A percentile compares a stretch with the other conserved stretches of the same genome.
phyloP scores from a whole-genome alignment of 352 stramenopile genomes.

The Ochromonadaceae sp. region DNA sequence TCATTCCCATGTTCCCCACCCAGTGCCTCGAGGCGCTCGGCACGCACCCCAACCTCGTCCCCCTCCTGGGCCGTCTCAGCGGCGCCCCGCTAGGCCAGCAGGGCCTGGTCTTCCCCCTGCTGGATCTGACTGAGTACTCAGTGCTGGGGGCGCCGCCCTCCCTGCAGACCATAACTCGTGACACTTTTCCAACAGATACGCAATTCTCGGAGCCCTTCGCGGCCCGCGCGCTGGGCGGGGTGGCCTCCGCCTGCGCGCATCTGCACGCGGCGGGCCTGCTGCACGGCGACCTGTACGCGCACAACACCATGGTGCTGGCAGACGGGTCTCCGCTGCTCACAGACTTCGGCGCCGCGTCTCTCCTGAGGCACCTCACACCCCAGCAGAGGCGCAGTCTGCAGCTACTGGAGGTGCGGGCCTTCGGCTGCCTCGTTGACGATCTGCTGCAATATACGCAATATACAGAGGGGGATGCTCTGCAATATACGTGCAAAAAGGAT shows the following conservation, averaged over 20 bases:
- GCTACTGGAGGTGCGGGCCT: not conserved
- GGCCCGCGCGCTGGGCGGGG: not conserved
- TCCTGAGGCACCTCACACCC: not conserved
- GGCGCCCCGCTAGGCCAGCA: not conserved
- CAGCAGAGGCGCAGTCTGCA: not conserved
- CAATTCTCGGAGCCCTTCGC: not conserved
- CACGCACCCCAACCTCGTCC: not conserved
- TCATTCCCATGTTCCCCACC: not conserved
- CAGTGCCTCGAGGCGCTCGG: not conserved
- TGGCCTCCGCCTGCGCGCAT: not conserved
- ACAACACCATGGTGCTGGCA: not conserved
- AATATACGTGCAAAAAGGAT: no score
- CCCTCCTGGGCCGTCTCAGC: not conserved
- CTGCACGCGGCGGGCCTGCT: not conserved
- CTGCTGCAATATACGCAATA: no score
- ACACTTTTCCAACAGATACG: not conserved
- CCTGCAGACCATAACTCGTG: slow-evolving; percentile 6
- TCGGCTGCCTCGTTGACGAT: not conserved
- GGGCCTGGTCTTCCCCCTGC: not conserved
- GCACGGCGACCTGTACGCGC: slow-evolving; percentile 11
- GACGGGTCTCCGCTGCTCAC: not conserved
- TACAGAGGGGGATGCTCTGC: no score
- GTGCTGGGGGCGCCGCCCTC: slow-evolving; percentile 1
- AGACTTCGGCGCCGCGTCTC: slow-evolving; percentile 3
- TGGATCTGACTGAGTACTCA: not conserved